Evolutionary conservation across 306 rosid genomes (phyloP).

Genomic region (Sicyos baderoa): DNA sequence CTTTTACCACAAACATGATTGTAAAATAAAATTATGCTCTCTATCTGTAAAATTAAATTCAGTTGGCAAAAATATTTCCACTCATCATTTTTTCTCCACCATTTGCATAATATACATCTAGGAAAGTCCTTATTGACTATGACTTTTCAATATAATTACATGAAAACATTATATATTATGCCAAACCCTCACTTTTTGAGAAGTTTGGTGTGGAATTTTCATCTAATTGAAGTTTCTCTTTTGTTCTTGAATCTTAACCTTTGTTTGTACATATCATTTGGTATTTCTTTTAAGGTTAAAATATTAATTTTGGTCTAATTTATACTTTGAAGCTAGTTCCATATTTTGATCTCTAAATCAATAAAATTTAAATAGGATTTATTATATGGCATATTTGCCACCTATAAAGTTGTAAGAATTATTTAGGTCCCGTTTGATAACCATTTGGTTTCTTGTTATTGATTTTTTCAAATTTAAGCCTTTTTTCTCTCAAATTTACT

Average conservation of each 20-base stretch:
- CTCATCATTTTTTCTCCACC: conserved; percentile 4
- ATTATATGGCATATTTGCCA: too few species aligned
- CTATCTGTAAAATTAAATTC: neutral
- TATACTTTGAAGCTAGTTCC: too few species aligned
- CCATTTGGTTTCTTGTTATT: too few species aligned
- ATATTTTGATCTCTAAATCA: too few species aligned
- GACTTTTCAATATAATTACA: neutral
- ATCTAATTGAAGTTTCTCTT: neutral
- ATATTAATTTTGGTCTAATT: too few species aligned
- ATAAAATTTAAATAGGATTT: too few species aligned
- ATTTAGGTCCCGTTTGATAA: too few species aligned
- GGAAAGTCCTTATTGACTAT: neutral
- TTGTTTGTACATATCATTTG: neutral
- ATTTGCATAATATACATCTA: neutral
- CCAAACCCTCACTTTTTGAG: neutral
- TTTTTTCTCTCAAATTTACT: too few species aligned
- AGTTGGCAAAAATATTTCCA: neutral
- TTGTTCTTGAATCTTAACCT: neutral
- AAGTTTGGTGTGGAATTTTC: neutral
- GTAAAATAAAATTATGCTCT: neutral
- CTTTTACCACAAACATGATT: too few species aligned
- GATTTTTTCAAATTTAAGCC: too few species aligned
- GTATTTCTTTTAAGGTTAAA: neutral
- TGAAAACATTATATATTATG: neutral
- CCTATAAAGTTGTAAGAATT: too few species aligned